phyloP scores from a whole-genome alignment of 1,284 basidiomycete species.

The Macrocystidia cucumis region DNA sequence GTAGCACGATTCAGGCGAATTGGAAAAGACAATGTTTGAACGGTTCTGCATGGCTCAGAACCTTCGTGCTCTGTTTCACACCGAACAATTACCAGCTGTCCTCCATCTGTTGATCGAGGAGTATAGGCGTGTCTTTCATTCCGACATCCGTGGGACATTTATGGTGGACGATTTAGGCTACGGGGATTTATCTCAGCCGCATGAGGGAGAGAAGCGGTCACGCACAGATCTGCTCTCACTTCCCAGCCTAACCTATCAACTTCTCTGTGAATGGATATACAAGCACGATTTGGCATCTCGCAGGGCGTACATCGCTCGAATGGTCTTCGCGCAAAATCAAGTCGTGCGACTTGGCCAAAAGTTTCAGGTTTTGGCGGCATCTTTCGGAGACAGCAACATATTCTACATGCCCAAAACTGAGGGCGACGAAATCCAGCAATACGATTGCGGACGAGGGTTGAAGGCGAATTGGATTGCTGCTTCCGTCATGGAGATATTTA shows the following conservation, averaged over 20 bases:
- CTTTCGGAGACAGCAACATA: background rate
- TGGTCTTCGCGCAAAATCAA: background rate
- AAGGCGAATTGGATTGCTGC: too few species aligned
- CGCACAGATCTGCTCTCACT: background rate
- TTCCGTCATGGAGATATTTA: background rate
- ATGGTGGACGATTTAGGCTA: conserved; percentile 11
- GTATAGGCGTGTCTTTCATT: conserved; percentile 8
- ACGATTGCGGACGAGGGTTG: too few species aligned
- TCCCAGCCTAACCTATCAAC: background rate
- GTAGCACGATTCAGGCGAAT: conserved; percentile 13
- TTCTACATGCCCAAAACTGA: background rate
- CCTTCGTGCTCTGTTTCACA: conserved; percentile 10
- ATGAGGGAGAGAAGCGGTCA: background rate
- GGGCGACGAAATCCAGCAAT: background rate
- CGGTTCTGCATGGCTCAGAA: conserved; percentile 17
- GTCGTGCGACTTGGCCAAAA: background rate
- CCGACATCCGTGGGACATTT: conserved; percentile 13
- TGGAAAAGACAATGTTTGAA: conserved; percentile 19
- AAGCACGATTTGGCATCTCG: too few species aligned
- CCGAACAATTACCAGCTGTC: conserved; percentile 5
- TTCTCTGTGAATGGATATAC: background rate
- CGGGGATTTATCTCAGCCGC: conserved; percentile 4
- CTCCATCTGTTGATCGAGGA: conserved; percentile 6
- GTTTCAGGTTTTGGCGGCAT: background rate
- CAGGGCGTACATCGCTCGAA: too few species aligned